Conservation (phyloP, 352 stramenopile genomes). For the Sclerospora graminicola region DNA sequence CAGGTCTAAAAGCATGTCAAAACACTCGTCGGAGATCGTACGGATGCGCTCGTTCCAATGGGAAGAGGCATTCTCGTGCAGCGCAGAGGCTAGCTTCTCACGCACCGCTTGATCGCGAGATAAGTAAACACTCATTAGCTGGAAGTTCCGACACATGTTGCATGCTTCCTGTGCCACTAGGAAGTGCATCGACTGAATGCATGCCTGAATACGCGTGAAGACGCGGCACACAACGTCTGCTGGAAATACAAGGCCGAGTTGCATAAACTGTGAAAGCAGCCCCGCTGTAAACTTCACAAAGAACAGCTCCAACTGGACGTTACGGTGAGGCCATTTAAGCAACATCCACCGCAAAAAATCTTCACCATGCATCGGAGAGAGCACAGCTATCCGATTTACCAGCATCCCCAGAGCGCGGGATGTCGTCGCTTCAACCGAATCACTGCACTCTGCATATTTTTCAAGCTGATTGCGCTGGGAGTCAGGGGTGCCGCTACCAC, state of each 20-base stretch:
- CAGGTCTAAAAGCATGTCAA: constrained; percentile 73
- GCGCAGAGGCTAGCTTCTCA: constrained; percentile 44
- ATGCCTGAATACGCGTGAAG: constrained; percentile 39
- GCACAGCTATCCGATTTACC: constrained; percentile 43
- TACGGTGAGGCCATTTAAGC: constrained; percentile 59
- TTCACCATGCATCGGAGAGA: constrained; percentile 55
- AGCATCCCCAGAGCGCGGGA: constrained; percentile 49
- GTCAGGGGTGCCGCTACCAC: constrained; percentile 23
- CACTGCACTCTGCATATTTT: constrained; percentile 49
- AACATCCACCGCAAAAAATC: constrained; percentile 59
- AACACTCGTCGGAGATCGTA: constrained; percentile 68
- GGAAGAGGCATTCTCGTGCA: constrained; percentile 50
- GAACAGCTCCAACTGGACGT: constrained; percentile 68
- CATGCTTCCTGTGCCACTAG: constrained; percentile 64
- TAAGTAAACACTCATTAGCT: constrained; percentile 62
- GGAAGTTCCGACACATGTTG: constrained; percentile 46
- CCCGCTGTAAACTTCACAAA: constrained; percentile 55
- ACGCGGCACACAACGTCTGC: constrained; percentile 32
- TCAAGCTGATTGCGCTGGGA: constrained; percentile 52
- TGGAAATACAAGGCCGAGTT: constrained; percentile 39
- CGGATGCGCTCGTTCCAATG: constrained; percentile 78
- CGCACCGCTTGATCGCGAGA: constrained; percentile 40
- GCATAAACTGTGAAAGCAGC: constrained; percentile 52
- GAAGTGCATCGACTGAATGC: constrained; percentile 63
- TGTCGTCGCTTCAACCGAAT: constrained; percentile 53